These are phyloP conservation scores for Lodderomyces margitis DNA, from an alignment of 1,139 yeast genomes.

Conservation along the genomic window DNA sequence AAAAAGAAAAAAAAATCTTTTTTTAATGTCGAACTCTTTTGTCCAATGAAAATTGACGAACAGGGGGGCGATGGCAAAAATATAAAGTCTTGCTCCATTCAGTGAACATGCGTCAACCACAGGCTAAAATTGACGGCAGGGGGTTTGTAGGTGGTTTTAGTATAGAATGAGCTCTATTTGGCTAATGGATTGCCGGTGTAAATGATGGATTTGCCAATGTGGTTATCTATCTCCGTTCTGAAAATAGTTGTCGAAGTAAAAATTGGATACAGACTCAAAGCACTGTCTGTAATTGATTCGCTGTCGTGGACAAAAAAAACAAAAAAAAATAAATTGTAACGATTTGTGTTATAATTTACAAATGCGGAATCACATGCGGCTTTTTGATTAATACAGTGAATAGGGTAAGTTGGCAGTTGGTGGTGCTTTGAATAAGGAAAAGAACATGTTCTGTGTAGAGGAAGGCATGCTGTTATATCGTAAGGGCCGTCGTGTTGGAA, in stretches of 20 bases:
- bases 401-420: too few relatives aligned
- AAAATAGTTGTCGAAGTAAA: slow-evolving; percentile 2
- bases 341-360: neutral
- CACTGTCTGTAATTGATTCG: neutral
- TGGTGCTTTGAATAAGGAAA: too few relatives aligned
- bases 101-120: neutral
- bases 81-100: neutral
- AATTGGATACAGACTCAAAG: neutral
- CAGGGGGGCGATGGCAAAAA: slow-evolving; percentile 2
- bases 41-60: slow-evolving; percentile 4
- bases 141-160: neutral
- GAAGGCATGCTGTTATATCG: too few relatives aligned
- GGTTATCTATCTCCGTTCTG: neutral
- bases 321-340: neutral
- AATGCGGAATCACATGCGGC: neutral
- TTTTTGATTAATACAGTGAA: neutral
- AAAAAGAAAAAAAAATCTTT: slow-evolving; percentile 3
- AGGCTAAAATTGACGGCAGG: neutral
- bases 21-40: neutral
- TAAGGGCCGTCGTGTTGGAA: too few relatives aligned
- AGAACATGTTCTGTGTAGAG: too few relatives aligned
- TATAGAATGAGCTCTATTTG: neutral
- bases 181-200: neutral
- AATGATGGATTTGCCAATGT: neutral
- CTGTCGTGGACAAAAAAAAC: neutral